Conservation (phyloP, 176 grass and related monocot species). For the Saccharum spontaneum region DNA sequence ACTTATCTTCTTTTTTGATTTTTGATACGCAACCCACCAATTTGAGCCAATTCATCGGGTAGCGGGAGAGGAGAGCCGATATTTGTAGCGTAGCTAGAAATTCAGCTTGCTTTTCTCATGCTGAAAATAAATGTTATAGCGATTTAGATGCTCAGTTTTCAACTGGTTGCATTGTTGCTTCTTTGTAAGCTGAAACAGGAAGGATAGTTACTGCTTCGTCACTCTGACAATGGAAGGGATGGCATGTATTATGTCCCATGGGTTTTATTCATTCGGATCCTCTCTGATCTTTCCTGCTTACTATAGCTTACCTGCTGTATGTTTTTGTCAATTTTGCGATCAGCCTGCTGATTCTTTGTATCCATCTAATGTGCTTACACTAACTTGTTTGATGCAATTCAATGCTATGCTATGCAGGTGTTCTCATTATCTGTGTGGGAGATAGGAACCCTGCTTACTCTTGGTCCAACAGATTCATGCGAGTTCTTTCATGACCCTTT, state of each 20-base stretch:
- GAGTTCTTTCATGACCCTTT: constrained; percentile 97
- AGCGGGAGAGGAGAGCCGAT: too few relatives aligned
- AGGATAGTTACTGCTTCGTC: neutral
- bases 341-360: neutral
- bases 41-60: neutral
- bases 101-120: neutral
- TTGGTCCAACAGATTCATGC: constrained; percentile 79
- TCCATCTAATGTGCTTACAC: constrained; percentile 4
- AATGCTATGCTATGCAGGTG: constrained; percentile 39
- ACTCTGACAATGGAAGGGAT: neutral
- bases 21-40: neutral
- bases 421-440: constrained; percentile 85
- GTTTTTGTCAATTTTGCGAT: neutral
- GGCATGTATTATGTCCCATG: neutral
- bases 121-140: neutral
- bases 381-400: constrained; percentile 23
- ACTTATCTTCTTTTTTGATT: neutral
- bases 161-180: neutral
- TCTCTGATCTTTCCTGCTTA: neutral
- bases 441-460: constrained; percentile 75
- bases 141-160: neutral
- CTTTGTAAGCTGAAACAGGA: neutral
- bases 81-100: neutral
- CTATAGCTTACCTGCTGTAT: neutral
- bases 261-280: neutral